Base-by-base conservation (phyloP, 169 alveolate genomes). In the Eimeria tenella region DNA sequence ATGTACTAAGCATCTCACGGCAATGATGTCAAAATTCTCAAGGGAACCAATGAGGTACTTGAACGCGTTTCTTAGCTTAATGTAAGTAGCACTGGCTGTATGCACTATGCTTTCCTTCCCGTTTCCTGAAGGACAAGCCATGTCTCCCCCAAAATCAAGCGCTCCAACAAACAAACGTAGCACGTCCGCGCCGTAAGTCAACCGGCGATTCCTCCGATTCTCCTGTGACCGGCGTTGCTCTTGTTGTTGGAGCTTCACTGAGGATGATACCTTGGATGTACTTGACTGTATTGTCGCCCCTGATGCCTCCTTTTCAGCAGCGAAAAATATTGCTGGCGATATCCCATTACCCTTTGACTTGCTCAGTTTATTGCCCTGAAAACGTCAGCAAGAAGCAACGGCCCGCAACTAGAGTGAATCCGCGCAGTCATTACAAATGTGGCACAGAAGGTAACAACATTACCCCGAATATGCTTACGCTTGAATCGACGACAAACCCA, bases 321-420 rank as follows among this genome's bases (percentile, higher is more conserved):
- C n/a, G 91, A 91, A 91, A 62, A 91, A 91, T 62, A 75, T 56
- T 42, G 68, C 75, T 8, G 94, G 94, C 87, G 98, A 98, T 31
- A 99, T 96, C 21, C 98, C 99, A 95, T 98, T 99, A 83, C 99
- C 99, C 93, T 96, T 94, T 50, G 99, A 97, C 96, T 99, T 99
- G 73, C 99, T 96, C 99, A 99, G 97, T 94, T 99, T 99, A 70
- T 97, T 96, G 73, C 99, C 99, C 95, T 98, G 97, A 60, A n/a
- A 13, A 89, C 71, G 42, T 65, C 81, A 70, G 58, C 63, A 42
- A 17, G 25, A 10, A 55, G 50, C 91, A 23, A n/a, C 15, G 56
- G 25, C 52, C 19, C 21, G 58, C 74, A 8, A 23, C 89, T 17
- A 42, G 19, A 79, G 10, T 13, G 53, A 21, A 25, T n/a, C 21